phyloP scores from a whole-genome alignment of 164 flowering plant genomes.

The Vitis riparia region DNA sequence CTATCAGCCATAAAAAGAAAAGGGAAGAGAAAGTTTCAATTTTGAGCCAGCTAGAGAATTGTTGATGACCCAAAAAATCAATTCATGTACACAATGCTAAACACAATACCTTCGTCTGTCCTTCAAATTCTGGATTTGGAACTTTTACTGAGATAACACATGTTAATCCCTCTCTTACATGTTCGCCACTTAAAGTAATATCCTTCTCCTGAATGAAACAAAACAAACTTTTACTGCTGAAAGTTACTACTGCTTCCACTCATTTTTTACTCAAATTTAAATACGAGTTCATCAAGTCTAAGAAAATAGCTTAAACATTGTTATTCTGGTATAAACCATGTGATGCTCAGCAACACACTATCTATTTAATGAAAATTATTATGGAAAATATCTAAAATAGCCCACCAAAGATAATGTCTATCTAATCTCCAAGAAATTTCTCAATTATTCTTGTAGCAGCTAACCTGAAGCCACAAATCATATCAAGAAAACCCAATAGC shows the following conservation, averaged over 20 bases:
- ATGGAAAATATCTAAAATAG: no score
- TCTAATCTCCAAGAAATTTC: no score
- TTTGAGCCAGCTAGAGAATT: background rate
- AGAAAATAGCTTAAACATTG: no score
- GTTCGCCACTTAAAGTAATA: slow-evolving; percentile 90
- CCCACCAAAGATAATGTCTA: no score
- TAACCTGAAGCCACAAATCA: no score
- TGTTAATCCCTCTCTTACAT: slow-evolving; percentile 95
- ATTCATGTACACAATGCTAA: slow-evolving; percentile 1
- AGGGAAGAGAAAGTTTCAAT: background rate
- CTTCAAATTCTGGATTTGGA: slow-evolving; percentile 98
- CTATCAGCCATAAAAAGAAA: background rate
- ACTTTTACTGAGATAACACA: slow-evolving; percentile 93
- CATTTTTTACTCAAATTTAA: background rate
- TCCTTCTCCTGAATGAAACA: slow-evolving; percentile 73
- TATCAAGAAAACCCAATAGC: no score
- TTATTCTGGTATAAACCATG: no score
- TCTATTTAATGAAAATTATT: no score
- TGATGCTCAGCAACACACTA: no score
- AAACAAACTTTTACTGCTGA: background rate
- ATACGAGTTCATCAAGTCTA: background rate
- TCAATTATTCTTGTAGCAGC: no score
- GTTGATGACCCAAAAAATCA: background rate
- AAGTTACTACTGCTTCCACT: background rate
- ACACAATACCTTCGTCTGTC: slow-evolving; percentile 85